Evolutionary conservation across 768 basidiomycete species (phyloP).

Genomic region (Boletellus ananiceps): DNA sequence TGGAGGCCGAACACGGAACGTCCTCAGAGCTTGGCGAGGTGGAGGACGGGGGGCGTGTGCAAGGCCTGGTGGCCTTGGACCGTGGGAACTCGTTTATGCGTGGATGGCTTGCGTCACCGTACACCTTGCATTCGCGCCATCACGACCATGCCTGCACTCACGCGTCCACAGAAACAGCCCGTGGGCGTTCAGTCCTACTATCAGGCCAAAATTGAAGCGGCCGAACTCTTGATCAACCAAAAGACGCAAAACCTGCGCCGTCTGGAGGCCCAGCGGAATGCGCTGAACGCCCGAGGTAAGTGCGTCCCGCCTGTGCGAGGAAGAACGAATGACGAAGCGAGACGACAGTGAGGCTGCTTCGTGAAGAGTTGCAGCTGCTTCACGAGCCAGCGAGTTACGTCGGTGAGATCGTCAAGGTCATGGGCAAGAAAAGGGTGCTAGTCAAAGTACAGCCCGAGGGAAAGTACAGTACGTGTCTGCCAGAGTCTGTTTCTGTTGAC

Average conservation of each 20-base stretch:
- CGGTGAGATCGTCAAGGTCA: conserved; percentile 95
- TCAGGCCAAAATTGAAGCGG: conserved; percentile 91
- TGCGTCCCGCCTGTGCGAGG: neutral
- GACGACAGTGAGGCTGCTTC: conserved; percentile 68
- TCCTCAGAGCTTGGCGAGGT: too few relatives aligned
- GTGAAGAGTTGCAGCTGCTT: conserved; percentile 89
- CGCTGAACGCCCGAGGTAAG: conserved; percentile 89
- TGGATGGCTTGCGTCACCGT: conserved; percentile 14
- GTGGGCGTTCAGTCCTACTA: conserved; percentile 87
- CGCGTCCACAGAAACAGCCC: conserved; percentile 37
- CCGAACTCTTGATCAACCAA: conserved; percentile 90
- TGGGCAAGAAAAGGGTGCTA: conserved; percentile 98
- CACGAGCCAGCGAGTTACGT: conserved; percentile 98
- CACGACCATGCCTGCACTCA: conserved; percentile 36
- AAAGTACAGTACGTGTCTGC: conserved; percentile 80
- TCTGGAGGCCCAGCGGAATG: conserved; percentile 95
- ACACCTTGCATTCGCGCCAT: neutral
- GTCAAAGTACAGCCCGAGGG: conserved; percentile 99
- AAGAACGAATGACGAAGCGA: neutral
- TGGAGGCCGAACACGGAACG: too few relatives aligned
- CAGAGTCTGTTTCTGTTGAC: neutral
- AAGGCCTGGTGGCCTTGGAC: neutral
- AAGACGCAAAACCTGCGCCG: conserved; percentile 95
- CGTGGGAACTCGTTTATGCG: conserved; percentile 5
- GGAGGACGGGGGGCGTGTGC: too few relatives aligned